These are phyloP conservation scores for Echites panduratus DNA, from an alignment of 257 asterid genomes.

Conservation along the genomic window DNA sequence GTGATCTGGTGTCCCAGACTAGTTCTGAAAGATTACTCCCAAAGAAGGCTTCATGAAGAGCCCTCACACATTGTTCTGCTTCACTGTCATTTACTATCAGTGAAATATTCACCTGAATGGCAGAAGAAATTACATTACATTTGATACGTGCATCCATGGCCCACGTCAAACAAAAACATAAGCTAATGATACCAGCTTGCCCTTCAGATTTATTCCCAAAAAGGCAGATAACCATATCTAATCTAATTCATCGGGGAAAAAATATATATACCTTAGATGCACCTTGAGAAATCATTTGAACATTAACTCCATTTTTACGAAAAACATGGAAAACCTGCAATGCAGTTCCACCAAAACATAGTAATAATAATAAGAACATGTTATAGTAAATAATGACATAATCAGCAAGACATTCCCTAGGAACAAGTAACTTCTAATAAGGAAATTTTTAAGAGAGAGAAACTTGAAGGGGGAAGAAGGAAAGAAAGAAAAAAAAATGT, in stretches of 20 bases:
- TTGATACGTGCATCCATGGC: background rate
- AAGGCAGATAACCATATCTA: too few species aligned
- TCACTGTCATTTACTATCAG: constrained; percentile 75
- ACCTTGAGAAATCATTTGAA: constrained; percentile 92
- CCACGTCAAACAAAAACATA: background rate
- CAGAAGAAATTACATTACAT: background rate
- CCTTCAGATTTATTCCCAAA: background rate
- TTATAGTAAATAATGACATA: background rate
- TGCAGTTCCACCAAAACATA: background rate
- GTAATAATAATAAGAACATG: background rate
- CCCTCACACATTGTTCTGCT: constrained; percentile 72
- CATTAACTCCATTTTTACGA: constrained; percentile 55
- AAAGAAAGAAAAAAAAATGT: background rate
- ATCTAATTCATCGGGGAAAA: background rate
- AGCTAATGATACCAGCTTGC: too few species aligned
- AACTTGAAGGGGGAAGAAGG: background rate
- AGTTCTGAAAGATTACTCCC: constrained; percentile 46
- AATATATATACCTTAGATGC: constrained; percentile 45
- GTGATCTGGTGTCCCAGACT: constrained; percentile 29
- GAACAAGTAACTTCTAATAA: background rate
- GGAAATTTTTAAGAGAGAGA: background rate
- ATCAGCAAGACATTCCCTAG: background rate
- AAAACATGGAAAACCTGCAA: constrained; percentile 77
- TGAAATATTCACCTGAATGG: constrained; percentile 58
- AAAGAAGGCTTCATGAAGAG: constrained; percentile 69